These are phyloP conservation scores for Apostasia shenzhenica DNA, from an alignment of 106 monocot genomes.

Conservation along the genomic window DNA sequence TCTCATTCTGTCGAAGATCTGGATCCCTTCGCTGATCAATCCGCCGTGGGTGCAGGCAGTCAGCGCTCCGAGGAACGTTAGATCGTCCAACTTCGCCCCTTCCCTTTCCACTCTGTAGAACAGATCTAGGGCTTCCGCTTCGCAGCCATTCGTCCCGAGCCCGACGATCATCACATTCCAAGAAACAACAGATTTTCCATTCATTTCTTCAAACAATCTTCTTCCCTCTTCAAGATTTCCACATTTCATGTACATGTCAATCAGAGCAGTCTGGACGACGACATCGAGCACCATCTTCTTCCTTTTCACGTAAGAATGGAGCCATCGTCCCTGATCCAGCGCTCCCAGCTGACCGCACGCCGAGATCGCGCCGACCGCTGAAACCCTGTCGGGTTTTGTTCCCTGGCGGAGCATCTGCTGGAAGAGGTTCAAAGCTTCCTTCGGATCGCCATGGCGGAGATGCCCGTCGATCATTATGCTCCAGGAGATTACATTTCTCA, in stretches of 20 bases:
- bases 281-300: slow-evolving; percentile 21
- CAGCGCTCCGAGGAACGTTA: slow-evolving; percentile 30
- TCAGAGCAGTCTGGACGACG: slow-evolving; percentile 33
- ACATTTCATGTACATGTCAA: slow-evolving; percentile 79
- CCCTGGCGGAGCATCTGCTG: slow-evolving; percentile 21
- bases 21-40: slow-evolving; percentile 22
- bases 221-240: slow-evolving; percentile 31
- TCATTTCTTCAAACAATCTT: slow-evolving; percentile 26
- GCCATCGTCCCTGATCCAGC: slow-evolving; percentile 46
- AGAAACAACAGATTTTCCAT: slow-evolving; percentile 16
- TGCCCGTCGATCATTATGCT: slow-evolving; percentile 40
- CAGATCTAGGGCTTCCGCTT: slow-evolving; percentile 28
- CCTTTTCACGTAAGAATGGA: slow-evolving; percentile 45
- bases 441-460: slow-evolving; percentile 17
- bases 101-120: slow-evolving; percentile 39
- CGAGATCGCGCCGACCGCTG: slow-evolving; percentile 25
- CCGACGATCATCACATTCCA: slow-evolving; percentile 75
- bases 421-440: slow-evolving; percentile 40
- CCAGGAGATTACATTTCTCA: slow-evolving; percentile 49
- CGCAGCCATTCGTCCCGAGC: slow-evolving; percentile 37
- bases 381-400: slow-evolving; percentile 26
- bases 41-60: slow-evolving; percentile 38
- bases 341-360: slow-evolving; percentile 46
- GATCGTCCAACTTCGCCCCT: slow-evolving; percentile 31
- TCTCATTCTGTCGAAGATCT: slow-evolving; percentile 34